Percentiles rank a stretch among this genome's conserved stretches.
These are phyloP conservation scores for Austropuccinia psidii DNA, from an alignment of 1,284 basidiomycete genomes.

Conservation along the genomic window DNA sequence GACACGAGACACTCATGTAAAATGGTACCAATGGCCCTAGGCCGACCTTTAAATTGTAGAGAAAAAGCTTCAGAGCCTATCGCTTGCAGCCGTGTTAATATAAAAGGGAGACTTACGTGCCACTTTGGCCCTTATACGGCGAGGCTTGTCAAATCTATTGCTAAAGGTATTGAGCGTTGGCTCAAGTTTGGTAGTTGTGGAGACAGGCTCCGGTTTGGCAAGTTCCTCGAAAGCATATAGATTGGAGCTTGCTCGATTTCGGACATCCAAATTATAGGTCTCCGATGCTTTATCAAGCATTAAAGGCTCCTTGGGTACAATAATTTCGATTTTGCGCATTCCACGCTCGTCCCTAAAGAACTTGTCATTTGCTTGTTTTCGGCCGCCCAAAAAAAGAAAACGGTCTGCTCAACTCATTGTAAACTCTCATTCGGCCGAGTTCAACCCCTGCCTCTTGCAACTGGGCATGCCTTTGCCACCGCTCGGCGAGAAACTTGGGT, in stretches of 20 bases:
- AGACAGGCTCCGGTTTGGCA: slow-evolving; percentile 41
- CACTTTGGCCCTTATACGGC: slow-evolving; percentile 38
- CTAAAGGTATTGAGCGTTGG: slow-evolving; percentile 26
- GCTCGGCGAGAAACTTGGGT: slow-evolving; percentile 35
- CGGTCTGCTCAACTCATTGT: slow-evolving; percentile 6
- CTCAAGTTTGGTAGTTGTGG: slow-evolving; percentile 36
- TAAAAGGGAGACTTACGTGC: slow-evolving; percentile 38
- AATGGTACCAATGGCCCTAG: slow-evolving; percentile 44
- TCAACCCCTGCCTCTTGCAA: not conserved
- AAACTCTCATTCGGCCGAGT: slow-evolving; percentile 26
- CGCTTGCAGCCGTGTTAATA: no score
- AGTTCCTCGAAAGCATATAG: slow-evolving; percentile 44
- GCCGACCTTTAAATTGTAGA: slow-evolving; percentile 41
- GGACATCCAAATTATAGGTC: slow-evolving; percentile 18
- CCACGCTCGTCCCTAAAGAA: not conserved
- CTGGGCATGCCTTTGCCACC: slow-evolving; percentile 28
- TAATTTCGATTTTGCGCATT: slow-evolving; percentile 13
- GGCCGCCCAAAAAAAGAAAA: not conserved
- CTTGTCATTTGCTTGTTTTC: not conserved
- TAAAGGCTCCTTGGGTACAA: slow-evolving; percentile 16
- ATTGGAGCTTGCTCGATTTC: slow-evolving; percentile 38
- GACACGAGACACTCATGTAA: slow-evolving; percentile 47
- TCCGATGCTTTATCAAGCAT: not conserved
- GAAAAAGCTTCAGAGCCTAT: no score
- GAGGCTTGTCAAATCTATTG: slow-evolving; percentile 35